Conservation (phyloP, 2,329 filamentous ascomycete genomes). For the Cercospora beticola region DNA sequence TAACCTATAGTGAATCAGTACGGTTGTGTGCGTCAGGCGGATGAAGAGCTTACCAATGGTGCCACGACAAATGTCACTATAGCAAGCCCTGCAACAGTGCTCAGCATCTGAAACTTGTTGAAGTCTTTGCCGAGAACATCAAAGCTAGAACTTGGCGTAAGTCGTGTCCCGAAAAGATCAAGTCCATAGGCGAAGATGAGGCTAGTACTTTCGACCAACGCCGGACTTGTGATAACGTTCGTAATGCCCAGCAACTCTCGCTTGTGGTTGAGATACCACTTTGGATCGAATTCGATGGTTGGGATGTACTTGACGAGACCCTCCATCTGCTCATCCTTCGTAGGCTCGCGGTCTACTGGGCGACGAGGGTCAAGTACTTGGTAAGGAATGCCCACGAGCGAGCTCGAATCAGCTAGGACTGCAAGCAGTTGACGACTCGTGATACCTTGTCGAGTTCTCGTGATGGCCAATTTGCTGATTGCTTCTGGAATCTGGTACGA, state of each 20-base stretch:
- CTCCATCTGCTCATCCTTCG: conserved; percentile 75
- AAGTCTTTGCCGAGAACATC: conserved; percentile 93
- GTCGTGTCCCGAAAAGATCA: conserved; percentile 83
- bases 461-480: conserved; percentile 78
- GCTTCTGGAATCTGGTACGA: conserved; percentile 76
- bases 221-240: conserved; percentile 71
- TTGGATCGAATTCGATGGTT: conserved; percentile 78
- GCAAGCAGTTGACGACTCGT: conserved; percentile 78
- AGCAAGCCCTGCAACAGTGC: conserved; percentile 77
- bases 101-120: conserved; percentile 80
- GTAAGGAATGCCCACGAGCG: conserved; percentile 77
- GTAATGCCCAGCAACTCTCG: conserved; percentile 76
- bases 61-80: conserved; percentile 74
- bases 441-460: conserved; percentile 89
- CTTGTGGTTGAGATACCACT: conserved; percentile 75
- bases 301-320: conserved; percentile 76
- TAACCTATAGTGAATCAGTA: conserved; percentile 43
- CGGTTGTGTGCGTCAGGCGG: neutral
- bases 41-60: conserved; percentile 69
- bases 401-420: conserved; percentile 69
- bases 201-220: conserved; percentile 86
- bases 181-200: conserved; percentile 83
- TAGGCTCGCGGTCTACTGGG: conserved; percentile 81
- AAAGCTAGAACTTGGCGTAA: conserved; percentile 85
- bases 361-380: conserved; percentile 79